Base-by-base conservation (phyloP, 495 filamentous ascomycete genomes). In the Neurospora tetraspora region DNA sequence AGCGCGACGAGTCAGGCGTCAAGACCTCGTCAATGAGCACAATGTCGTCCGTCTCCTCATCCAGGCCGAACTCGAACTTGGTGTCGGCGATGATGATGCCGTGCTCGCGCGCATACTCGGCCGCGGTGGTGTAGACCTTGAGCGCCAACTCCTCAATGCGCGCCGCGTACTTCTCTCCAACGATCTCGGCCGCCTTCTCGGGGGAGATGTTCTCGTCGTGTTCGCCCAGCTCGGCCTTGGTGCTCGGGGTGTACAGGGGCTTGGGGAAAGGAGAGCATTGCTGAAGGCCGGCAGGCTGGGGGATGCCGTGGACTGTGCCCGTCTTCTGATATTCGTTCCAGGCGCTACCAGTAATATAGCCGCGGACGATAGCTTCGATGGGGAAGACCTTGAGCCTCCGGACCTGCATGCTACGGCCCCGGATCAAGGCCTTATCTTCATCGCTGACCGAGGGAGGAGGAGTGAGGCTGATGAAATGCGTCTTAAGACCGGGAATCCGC, bases 131-230 rank as follows among this genome's bases (percentile, higher is more conserved):
- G 84, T 98, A 98, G 39, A 96, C 81, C 70, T 86, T 72, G 39
- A 98, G 77, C 10, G 91, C 88, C 11, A 97, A 84, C 23, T 88
- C 81, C 81, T 93, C 90, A 74, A 99, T 91, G 53, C 85, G 88
- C 10, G 85, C 80, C n/a, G 94, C 94, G 73, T 94, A 91, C 40
- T 87, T 86, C 20, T 89, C 83, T 23, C 95, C 96, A 11, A 97
- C 85, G 71, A 97, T 89, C 71, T 85, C 76, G 36, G 82, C 86
- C 27, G 92, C 91, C 81, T 91, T 81, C 45, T 89, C 89, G 0
- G 90, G 91, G 72, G 89, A 87, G 74, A 99, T 98, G 81, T 99
- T 98, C 84, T 95, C 91, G 83, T 99, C 96, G 74, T 97, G 89
- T 71, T 89, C 83, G 2, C 95, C 95, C 71, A 85, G 83, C 77